phyloP scores from a whole-genome alignment of 352 stramenopile genomes.

The Phytophthora hibernalis region DNA sequence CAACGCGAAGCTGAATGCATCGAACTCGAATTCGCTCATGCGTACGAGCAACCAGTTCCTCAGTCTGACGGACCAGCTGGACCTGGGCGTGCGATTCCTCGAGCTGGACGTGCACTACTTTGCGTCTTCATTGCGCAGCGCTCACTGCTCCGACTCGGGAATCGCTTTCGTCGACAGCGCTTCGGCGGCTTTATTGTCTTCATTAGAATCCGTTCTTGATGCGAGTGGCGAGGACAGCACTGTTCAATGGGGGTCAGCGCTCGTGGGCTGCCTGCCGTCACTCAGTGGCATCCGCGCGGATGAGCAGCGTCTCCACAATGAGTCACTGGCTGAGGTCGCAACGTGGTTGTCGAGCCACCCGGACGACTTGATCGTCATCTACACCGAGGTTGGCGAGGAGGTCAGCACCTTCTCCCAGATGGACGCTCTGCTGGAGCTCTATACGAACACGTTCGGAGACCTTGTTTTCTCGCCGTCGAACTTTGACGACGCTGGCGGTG shows the following conservation, averaged over 20 bases:
- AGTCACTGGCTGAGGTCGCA: slow-evolving; percentile 62
- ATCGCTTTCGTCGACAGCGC: slow-evolving; percentile 65
- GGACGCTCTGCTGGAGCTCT: slow-evolving; percentile 56
- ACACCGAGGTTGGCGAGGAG: slow-evolving; percentile 64
- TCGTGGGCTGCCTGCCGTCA: slow-evolving; percentile 76
- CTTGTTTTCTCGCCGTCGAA: slow-evolving; percentile 59
- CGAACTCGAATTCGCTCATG: slow-evolving; percentile 54
- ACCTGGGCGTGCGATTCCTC: slow-evolving; percentile 72
- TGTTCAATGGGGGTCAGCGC: slow-evolving; percentile 52
- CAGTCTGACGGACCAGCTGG: slow-evolving; percentile 74
- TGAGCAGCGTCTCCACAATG: slow-evolving; percentile 56
- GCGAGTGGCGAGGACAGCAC: slow-evolving; percentile 36
- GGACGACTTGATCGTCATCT: slow-evolving; percentile 59
- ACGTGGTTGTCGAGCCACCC: slow-evolving; percentile 59
- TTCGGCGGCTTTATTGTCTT: slow-evolving; percentile 38
- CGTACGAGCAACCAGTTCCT: slow-evolving; percentile 79
- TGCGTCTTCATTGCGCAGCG: slow-evolving; percentile 55
- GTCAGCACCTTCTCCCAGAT: slow-evolving; percentile 49
- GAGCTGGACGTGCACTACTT: slow-evolving; percentile 87
- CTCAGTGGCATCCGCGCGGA: slow-evolving; percentile 79
- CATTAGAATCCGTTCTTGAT: slow-evolving; percentile 43
- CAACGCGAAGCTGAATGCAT: slow-evolving; percentile 57
- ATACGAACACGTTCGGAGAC: slow-evolving; percentile 56
- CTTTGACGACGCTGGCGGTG: slow-evolving; percentile 39
- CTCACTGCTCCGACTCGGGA: slow-evolving; percentile 66